These are phyloP conservation scores for Scenedesmus sp. DNA, from an alignment of 163 green algal genomes.

Conservation along the genomic window DNA sequence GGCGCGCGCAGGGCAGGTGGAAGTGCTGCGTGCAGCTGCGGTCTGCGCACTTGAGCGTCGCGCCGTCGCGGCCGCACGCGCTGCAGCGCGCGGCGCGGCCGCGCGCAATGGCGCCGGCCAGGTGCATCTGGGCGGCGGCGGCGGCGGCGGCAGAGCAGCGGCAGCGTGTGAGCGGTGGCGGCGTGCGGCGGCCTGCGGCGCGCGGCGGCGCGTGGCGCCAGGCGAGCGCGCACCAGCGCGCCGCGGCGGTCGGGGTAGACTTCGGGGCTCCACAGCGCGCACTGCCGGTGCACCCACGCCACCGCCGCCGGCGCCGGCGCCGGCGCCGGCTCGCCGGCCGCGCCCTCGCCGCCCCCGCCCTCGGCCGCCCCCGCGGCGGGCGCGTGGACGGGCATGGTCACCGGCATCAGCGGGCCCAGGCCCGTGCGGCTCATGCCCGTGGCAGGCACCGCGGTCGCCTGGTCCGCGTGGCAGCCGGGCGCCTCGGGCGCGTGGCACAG, in stretches of 20 bases:
- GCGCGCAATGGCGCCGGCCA: constrained; percentile 18
- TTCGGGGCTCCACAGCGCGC: constrained; percentile 46
- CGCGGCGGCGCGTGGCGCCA: not conserved
- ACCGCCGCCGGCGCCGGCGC: not conserved
- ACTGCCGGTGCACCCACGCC: constrained; percentile 45
- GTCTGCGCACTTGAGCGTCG: constrained; percentile 29
- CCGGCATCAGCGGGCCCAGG: constrained; percentile 41
- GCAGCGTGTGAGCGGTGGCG: not conserved
- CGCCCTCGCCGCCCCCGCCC: not conserved
- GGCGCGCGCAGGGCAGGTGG: constrained; percentile 34
- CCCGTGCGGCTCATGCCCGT: constrained; percentile 24
- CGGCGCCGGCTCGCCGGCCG: not conserved
- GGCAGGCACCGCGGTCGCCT: not conserved
- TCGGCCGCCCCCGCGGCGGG: not conserved
- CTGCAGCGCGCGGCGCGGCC: constrained; percentile 36
- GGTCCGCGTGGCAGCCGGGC: constrained; percentile 26
- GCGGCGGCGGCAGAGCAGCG: not conserved
- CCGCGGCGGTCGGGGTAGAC: constrained; percentile 19
- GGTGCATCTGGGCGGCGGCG: constrained; percentile 5
- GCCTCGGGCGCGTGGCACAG: not conserved
- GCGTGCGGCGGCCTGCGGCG: not conserved
- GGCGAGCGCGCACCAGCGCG: constrained; percentile 14
- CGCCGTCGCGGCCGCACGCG: constrained; percentile 23
- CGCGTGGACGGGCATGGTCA: not conserved
- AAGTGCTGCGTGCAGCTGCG: constrained; percentile 20